Conservation (phyloP, 495 filamentous ascomycete species). For the Poronia punctata region DNA sequence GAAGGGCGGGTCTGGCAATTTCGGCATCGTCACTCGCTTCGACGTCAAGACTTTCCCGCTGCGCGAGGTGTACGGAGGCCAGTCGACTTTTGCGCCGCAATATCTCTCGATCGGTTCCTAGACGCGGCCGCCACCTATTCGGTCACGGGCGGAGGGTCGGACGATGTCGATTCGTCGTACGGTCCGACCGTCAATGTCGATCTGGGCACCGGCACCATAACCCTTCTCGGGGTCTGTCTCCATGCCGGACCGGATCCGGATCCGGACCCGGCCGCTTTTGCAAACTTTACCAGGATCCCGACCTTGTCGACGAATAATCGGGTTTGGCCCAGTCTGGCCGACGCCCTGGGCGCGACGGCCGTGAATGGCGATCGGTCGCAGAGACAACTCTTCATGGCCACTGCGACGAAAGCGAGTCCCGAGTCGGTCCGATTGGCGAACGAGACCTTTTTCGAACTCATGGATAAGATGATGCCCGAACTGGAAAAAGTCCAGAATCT, state of each 20-base stretch:
- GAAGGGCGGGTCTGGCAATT: slow-evolving; percentile 52
- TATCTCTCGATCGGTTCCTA: background rate
- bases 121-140: background rate
- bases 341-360: background rate
- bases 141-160: background rate
- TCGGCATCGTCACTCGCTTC: slow-evolving; percentile 46
- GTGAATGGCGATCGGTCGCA: background rate
- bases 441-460: background rate
- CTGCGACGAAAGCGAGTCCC: background rate
- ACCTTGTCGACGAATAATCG: background rate
- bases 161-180: background rate
- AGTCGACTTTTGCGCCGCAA: background rate
- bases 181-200: background rate
- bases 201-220: background rate
- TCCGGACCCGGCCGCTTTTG: background rate
- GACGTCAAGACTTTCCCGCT: slow-evolving; percentile 19
- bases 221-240: background rate
- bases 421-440: background rate
- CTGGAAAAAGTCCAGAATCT: background rate
- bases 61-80: background rate
- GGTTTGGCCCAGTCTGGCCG: background rate
- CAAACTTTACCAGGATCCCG: background rate
- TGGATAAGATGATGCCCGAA: background rate
- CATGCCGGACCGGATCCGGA: background rate
- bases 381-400: background rate